Evolutionary conservation across 768 basidiomycete genomes (phyloP).

Genomic region (Russula dissimulans): DNA sequence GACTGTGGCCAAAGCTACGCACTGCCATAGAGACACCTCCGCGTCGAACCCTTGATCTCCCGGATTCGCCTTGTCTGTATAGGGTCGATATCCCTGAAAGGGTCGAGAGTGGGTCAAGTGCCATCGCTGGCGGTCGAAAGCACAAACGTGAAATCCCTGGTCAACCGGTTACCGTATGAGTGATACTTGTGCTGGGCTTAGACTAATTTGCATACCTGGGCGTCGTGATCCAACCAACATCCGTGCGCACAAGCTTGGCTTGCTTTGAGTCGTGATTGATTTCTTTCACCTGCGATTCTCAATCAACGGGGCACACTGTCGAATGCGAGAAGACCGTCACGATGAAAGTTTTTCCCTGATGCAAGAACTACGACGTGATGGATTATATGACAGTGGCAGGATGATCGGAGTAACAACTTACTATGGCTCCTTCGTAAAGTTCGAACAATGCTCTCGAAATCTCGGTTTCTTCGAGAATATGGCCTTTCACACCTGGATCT

Average conservation of each 20-base stretch:
- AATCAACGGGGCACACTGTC: neutral
- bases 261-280: constrained; percentile 70
- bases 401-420: constrained; percentile 27
- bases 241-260: constrained; percentile 60
- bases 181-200: neutral
- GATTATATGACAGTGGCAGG: neutral
- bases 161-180: neutral
- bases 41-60: constrained; percentile 46
- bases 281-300: constrained; percentile 51
- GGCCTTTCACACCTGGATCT: constrained; percentile 29
- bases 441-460: constrained; percentile 79
- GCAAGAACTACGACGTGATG: constrained; percentile 54
- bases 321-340: constrained; percentile 29
- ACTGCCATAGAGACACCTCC: constrained; percentile 66
- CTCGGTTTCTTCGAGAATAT: constrained; percentile 74
- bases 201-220: constrained; percentile 38
- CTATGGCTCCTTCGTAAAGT: constrained; percentile 82
- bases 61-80: constrained; percentile 66
- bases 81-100: constrained; percentile 51
- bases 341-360: constrained; percentile 76
- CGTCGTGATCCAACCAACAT: constrained; percentile 78
- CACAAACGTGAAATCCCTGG: constrained; percentile 67
- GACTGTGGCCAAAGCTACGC: constrained; percentile 24
- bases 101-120: neutral
- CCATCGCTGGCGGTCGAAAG: neutral